phyloP scores from a whole-genome alignment of 2,329 filamentous ascomycete genomes.

The Apiospora kogelbergensis region DNA sequence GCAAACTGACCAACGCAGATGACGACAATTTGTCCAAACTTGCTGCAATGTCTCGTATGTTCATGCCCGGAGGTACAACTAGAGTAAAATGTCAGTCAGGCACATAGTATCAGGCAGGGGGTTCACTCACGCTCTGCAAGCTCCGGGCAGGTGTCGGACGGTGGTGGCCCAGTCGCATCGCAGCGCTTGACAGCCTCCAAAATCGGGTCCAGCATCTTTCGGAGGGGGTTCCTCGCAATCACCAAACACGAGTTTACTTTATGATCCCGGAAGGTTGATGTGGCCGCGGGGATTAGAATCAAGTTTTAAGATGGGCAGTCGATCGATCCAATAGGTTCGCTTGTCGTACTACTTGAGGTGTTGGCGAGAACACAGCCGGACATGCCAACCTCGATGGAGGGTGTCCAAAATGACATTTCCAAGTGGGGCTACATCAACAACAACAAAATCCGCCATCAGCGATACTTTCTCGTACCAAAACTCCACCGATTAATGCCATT shows the following conservation, averaged over 20 bases:
- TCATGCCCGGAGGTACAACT: not conserved
- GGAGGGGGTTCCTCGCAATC: too few relatives aligned
- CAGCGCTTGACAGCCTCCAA: not conserved
- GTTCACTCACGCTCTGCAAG: not conserved
- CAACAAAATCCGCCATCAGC: not conserved
- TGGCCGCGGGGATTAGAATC: rapidly evolving
- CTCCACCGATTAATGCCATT: too few relatives aligned
- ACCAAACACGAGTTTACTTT: not conserved
- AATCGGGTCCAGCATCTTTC: not conserved
- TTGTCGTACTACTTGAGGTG: too few relatives aligned
- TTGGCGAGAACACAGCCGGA: too few relatives aligned
- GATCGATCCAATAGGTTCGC: not conserved
- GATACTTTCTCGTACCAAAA: not conserved
- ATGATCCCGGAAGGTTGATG: not conserved
- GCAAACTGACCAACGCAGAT: not conserved
- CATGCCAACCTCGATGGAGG: too few relatives aligned
- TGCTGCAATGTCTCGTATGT: not conserved
- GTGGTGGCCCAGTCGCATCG: not conserved
- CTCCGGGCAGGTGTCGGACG: not conserved
- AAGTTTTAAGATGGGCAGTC: too few relatives aligned
- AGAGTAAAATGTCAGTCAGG: not conserved
- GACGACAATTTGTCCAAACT: not conserved
- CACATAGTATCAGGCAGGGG: not conserved
- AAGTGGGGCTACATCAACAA: not conserved
- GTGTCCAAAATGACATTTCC: not conserved